Conservation (phyloP, 768 basidiomycete species). For the Russula earlei region DNA sequence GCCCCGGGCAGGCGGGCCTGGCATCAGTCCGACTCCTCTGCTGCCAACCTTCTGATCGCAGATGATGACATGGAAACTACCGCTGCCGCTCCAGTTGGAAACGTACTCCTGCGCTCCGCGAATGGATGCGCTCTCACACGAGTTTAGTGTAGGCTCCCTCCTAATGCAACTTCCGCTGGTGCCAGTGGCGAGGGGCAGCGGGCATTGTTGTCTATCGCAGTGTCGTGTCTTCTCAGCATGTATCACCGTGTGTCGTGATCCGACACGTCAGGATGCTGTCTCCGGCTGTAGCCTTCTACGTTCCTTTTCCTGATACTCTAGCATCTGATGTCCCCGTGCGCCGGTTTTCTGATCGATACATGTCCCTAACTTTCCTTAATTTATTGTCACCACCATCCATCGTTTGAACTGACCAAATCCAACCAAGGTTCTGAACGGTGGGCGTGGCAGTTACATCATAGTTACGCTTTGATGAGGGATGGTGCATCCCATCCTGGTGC, state of each 20-base stretch:
- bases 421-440: background rate
- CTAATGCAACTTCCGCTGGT: no score
- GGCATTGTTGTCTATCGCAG: background rate
- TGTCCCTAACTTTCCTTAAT: background rate
- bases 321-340: background rate
- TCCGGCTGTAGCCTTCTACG: no score
- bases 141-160: no score
- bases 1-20: no score
- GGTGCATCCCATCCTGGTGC: background rate
- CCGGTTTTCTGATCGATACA: background rate
- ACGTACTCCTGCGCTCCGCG: no score
- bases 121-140: no score
- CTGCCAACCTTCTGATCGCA: background rate
- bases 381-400: background rate
- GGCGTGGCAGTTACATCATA: slow-evolving; percentile 4
- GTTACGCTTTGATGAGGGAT: background rate
- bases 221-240: background rate
- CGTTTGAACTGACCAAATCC: background rate
- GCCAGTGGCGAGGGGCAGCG: background rate
- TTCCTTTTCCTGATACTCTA: background rate
- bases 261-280: background rate
- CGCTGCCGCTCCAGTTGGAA: no score
- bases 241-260: background rate
- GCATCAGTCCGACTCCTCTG: no score
- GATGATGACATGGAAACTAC: slow-evolving; percentile 1